Evolutionary conservation across 352 stramenopile species (phyloP), one percentile per base, ranked within the genome.

Genomic region (Pythium rishiriense): DNA sequence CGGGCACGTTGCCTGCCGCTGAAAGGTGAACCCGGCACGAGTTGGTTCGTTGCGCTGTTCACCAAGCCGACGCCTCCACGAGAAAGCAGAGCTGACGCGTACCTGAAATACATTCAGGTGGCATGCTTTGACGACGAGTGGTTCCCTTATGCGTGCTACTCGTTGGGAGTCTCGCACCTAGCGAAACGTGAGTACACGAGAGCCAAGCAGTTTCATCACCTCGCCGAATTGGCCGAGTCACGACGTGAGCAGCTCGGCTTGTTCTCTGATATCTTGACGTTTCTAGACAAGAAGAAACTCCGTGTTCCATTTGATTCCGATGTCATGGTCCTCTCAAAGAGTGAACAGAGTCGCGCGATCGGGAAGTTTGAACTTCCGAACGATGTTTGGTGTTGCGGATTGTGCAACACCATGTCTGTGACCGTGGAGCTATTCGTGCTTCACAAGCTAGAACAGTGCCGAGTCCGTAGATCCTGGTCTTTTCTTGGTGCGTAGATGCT

Each of bases 151-250:
- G 53, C 53, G 6, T 52, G 22, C 26, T 61, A 52, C 28, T 52
- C 53, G 15, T 25, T 51, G 3, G 53, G 53, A 12, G 21, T 51
- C 24, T 10, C 22, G 4, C 22, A 7, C 9, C n/a, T 58, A 6
- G n/a, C 11, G 1, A 41, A 61, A 39, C 2, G 22, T 3, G 42
- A 51, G 14, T 52, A 61, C 26, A 5, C 3, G 17, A 24, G 42
- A 51, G 53, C 53, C 39, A 41, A 61, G 25, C 39, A 61, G 24
- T 52, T 61, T 17, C 42, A 51, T 28, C 39, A 41, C 21, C 24
- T 61, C 1, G 53, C 39, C 2, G 19, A 50, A 17, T 2, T 26
- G 11, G 39, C 39, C 14, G 53, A 61, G 11, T 37, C 37, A 19
- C 6, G 17, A 17, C 26, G 53, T 9, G 19, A 19, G 14, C n/a